Evolutionary conservation across 176 grass and related monocot genomes (phyloP).

Genomic region (Rhynchospora breviuscula): DNA sequence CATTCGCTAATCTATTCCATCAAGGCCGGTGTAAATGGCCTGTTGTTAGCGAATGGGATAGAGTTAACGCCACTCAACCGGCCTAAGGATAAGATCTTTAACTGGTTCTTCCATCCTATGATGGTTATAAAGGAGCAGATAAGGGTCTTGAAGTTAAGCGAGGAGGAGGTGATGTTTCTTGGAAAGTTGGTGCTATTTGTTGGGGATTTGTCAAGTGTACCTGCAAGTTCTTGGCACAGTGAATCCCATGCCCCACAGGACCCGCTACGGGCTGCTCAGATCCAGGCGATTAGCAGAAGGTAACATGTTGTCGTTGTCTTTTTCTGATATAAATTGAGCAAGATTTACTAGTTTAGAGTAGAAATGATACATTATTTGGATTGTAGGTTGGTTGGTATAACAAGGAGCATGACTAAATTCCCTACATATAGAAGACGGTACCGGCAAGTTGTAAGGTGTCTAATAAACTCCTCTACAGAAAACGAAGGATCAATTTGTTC

Average conservation of each 20-base stretch:
- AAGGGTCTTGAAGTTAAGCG: slow-evolving; percentile 49
- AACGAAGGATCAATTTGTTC: slow-evolving; percentile 35
- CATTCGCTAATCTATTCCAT: slow-evolving; percentile 49
- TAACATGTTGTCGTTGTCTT: neutral
- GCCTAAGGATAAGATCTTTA: slow-evolving; percentile 64
- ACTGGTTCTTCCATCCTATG: slow-evolving; percentile 89
- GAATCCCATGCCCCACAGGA: slow-evolving; percentile 40
- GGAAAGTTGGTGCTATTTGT: slow-evolving; percentile 52
- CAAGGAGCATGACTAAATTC: slow-evolving; percentile 64
- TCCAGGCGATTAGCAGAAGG: slow-evolving; percentile 92
- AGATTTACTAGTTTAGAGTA: neutral
- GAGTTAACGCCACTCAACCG: slow-evolving; percentile 60
- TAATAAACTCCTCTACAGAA: slow-evolving; percentile 51
- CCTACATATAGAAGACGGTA: slow-evolving; percentile 77
- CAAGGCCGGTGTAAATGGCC: slow-evolving; percentile 44
- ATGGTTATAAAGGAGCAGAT: slow-evolving; percentile 80
- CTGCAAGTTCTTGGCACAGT: slow-evolving; percentile 32
- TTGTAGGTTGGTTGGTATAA: slow-evolving; percentile 66
- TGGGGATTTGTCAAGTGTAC: slow-evolving; percentile 26
- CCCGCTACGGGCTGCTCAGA: slow-evolving; percentile 54
- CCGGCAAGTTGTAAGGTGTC: slow-evolving; percentile 59
- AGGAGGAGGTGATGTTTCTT: slow-evolving; percentile 60
- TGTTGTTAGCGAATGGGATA: slow-evolving; percentile 45
- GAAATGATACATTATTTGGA: neutral
- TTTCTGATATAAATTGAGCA: neutral